Evolutionary conservation across 2,329 filamentous ascomycete species (phyloP).

Genomic region (Aspergillus aculeatus): DNA sequence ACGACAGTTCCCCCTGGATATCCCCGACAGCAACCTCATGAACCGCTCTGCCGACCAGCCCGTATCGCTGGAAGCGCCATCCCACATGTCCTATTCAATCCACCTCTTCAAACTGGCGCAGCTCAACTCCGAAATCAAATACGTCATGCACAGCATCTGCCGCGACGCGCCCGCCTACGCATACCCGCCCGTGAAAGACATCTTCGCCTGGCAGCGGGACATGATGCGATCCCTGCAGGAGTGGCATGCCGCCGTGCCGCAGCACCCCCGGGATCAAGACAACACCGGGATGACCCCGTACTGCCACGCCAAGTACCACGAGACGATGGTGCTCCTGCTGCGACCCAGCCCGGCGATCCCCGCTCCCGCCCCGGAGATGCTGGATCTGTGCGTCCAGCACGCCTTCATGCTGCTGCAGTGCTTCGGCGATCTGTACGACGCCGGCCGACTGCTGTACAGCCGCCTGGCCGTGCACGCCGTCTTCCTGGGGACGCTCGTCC

Average conservation of each 20-base stretch:
- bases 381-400: conserved; percentile 47
- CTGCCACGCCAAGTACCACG: conserved; percentile 51
- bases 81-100: conserved; percentile 46
- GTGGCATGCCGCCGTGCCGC: conserved; percentile 44
- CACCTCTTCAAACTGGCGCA: conserved; percentile 47
- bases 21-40: conserved; percentile 10
- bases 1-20: conserved; percentile 19
- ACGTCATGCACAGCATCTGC: conserved; percentile 55
- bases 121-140: conserved; percentile 60
- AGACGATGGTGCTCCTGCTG: conserved; percentile 50
- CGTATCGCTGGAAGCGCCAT: conserved; percentile 16
- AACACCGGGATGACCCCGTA: conserved; percentile 22
- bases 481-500: conserved; percentile 50
- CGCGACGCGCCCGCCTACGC: conserved; percentile 50
- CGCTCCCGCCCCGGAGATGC: conserved; percentile 42
- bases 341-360: conserved; percentile 55
- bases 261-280: not conserved
- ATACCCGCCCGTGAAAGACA: conserved; percentile 48
- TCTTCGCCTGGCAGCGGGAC: conserved; percentile 48
- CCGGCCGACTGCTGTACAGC: conserved; percentile 48
- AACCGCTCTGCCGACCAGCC: conserved; percentile 4
- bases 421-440: conserved; percentile 46
- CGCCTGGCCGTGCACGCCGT: conserved; percentile 53
- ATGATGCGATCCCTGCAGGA: conserved; percentile 43
- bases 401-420: conserved; percentile 44